Conservation (phyloP, 257 asterid species). For the Oldenlandia corymbosa region DNA sequence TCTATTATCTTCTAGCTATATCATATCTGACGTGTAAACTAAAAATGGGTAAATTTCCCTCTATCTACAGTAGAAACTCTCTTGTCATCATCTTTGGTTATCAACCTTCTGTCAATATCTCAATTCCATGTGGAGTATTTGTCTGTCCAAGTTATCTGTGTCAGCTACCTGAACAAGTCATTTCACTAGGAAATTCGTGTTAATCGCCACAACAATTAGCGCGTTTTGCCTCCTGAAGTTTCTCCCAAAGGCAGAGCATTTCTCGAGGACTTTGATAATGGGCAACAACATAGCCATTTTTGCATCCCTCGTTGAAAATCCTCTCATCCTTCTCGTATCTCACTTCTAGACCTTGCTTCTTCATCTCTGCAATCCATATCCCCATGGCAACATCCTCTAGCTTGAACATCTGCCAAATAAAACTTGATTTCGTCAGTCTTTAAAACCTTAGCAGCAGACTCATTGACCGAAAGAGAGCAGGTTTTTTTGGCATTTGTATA, state of each 20-base stretch:
- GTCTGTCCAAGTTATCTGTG: neutral
- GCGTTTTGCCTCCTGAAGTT: conserved; percentile 63
- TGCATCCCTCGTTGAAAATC: conserved; percentile 75
- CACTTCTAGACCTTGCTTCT: conserved; percentile 58
- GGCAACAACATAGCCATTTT: conserved; percentile 71
- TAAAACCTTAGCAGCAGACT: neutral
- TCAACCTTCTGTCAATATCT: too few species aligned
- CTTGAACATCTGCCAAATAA: conserved; percentile 66
- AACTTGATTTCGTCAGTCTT: neutral
- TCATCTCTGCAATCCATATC: conserved; percentile 85
- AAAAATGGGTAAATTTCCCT: too few species aligned
- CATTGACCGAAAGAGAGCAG: neutral
- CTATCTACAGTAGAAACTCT: too few species aligned
- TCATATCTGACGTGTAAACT: neutral
- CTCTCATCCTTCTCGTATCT: conserved; percentile 71
- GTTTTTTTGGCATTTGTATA: neutral
- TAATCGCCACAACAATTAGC: conserved; percentile 73
- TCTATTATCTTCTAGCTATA: neutral
- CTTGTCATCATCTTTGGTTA: too few species aligned
- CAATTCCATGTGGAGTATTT: too few species aligned
- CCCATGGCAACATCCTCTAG: conserved; percentile 99
- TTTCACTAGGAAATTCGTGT: conserved; percentile 1
- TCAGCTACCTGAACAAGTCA: neutral
- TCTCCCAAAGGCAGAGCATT: conserved; percentile 92
- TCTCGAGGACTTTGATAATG: conserved; percentile 94